Evolutionary conservation across 1,139 yeast species (phyloP).

Genomic region (Protomyces pachydermus): DNA sequence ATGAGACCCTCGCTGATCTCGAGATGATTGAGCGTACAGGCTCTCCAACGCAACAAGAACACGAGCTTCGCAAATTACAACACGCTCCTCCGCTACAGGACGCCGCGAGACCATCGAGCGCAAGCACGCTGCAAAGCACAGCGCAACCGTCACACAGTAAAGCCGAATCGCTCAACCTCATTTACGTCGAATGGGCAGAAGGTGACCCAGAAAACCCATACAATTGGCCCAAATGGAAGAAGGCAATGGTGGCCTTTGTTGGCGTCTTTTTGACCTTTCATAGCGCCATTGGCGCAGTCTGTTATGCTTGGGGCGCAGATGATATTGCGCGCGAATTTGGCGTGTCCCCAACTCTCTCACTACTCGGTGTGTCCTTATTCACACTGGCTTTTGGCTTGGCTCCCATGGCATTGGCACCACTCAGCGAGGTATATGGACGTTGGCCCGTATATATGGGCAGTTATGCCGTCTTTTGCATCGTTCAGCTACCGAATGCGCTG

Average conservation of each 20-base stretch:
- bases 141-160: background rate
- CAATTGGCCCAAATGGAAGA: conserved; percentile 22
- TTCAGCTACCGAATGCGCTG: conserved; percentile 57
- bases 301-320: conserved; percentile 12
- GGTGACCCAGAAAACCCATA: conserved; percentile 24
- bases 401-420: conserved; percentile 65
- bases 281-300: conserved; percentile 18
- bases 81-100: background rate
- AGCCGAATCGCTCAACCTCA: conserved; percentile 4
- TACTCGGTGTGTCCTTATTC: conserved; percentile 21
- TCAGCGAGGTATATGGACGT: conserved; percentile 62
- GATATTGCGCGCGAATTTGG: conserved; percentile 10
- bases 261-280: conserved; percentile 9
- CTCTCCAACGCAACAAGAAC: background rate
- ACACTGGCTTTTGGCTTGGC: conserved; percentile 46
- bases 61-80: background rate
- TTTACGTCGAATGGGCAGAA: conserved; percentile 26
- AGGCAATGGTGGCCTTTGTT: conserved; percentile 10
- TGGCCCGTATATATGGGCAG: conserved; percentile 58
- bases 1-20: background rate
- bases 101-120: background rate
- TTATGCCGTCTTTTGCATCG: conserved; percentile 49
- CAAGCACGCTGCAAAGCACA: background rate
- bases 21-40: background rate
- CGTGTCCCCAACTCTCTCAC: conserved; percentile 24